Conservation (phyloP, 176 grass and related monocot species). For the Cenchrus fungigraminus region DNA sequence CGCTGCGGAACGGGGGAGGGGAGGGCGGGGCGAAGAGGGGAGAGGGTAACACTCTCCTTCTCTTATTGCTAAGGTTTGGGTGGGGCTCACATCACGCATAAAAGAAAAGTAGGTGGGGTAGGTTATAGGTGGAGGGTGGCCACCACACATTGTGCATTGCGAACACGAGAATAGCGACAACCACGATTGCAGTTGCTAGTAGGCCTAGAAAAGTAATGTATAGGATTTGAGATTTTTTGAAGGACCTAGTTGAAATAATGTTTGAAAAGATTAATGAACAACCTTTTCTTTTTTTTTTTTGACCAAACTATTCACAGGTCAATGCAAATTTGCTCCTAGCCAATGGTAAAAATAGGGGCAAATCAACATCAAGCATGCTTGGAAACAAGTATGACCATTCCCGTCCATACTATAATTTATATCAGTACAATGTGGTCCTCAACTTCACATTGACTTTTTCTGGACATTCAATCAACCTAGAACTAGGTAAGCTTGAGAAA, state of each 20-base stretch:
- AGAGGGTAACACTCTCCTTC: neutral
- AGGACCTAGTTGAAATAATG: neutral
- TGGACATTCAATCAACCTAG: no score
- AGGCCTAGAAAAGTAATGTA: neutral
- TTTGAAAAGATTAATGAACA: no score
- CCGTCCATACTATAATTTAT: neutral
- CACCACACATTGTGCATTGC: neutral
- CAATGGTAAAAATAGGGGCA: no score
- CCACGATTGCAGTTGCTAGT: no score
- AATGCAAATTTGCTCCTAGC: no score
- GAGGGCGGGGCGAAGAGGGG: no score
- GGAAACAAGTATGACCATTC: conserved; percentile 5
- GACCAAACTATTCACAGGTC: no score
- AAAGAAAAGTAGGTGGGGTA: neutral
- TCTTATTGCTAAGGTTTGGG: neutral
- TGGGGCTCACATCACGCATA: neutral
- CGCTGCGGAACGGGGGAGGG: fast-evolving
- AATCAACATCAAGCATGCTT: conserved; percentile 18
- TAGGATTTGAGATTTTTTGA: neutral
- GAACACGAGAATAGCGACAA: no score
- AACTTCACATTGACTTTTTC: neutral
- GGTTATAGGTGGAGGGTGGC: neutral
- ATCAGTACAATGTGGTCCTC: neutral
- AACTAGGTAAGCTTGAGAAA: no score
- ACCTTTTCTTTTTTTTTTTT: no score